Evolutionary conservation across 2,329 filamentous ascomycete species (phyloP), one percentile per base, ranked within the genome.

Genomic region (Clonostachys chloroleuca): DNA sequence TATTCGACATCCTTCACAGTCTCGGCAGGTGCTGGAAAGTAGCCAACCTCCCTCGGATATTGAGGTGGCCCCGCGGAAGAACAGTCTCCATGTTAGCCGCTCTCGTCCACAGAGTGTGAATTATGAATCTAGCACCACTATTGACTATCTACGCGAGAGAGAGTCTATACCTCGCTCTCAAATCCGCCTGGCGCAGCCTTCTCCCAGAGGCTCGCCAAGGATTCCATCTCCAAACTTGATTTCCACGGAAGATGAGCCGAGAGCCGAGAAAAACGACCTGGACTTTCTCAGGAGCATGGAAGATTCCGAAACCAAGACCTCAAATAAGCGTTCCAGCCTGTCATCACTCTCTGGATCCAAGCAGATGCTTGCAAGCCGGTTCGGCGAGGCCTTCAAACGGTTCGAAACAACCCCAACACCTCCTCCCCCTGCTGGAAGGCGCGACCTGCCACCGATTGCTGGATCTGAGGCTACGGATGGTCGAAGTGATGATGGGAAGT

Each of bases 351-450:
- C 86, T 7, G 83, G 83, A 37, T 87, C 87, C 24, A 95, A 94
- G 65, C 89, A 83, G 48, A 82, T 95, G 36, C 72, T 95, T 17
- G 86, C 84, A 6, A 89, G 91, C 20, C 90, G 87, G 56, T 96
- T 97, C 63, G 90, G 92, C 1, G 92, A 96, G 58, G 92, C 92
- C 4, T 96, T 97, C 69, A 90, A 92, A 59, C 81, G 87, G 6
- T 97, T 97, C 56, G 94, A 99, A 64, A 76, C 73, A 20, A 72
- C 73, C 13, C 70, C 75, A 2, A 79, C 77, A 6, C 77, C 75
- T 5, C 64, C 72, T 24, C 75, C 74, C 55, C 73, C 73, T 46
- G 57, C 65, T 30, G 75, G 68, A 53, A 75, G 60, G 50, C 73
- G 64, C 65, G 75, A 66, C 56, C 68, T 87, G 36, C 87, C 86